Conservation (phyloP, 441 rosid genomes). For the Viola pubescens region DNA sequence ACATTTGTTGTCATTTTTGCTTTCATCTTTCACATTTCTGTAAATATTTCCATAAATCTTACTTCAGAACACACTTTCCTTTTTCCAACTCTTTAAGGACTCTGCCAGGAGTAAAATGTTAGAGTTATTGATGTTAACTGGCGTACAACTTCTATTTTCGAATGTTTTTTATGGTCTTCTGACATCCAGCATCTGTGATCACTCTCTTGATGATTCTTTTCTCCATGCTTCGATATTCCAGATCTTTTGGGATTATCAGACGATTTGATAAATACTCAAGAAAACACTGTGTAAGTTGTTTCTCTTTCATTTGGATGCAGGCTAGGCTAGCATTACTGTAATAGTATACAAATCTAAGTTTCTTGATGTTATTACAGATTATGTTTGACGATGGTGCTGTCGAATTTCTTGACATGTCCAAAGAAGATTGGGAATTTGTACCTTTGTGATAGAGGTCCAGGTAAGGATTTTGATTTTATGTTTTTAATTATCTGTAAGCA, state of each 20-base stretch:
- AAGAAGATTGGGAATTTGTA: conserved; percentile 58
- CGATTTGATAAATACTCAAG: conserved; percentile 52
- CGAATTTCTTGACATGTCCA: conserved; percentile 59
- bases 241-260: conserved; percentile 60
- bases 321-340: conserved; percentile 4
- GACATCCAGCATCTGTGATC: conserved; percentile 1
- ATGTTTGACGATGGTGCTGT: conserved; percentile 64
- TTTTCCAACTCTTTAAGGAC: background rate
- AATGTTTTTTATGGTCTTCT: background rate
- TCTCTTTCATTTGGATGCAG: background rate
- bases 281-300: conserved; percentile 47
- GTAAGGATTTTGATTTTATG: conserved; percentile 5
- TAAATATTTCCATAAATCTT: no score
- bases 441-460: conserved; percentile 11
- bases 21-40: no score
- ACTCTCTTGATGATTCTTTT: conserved; percentile 6
- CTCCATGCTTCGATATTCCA: conserved; percentile 21
- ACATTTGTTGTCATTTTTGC: no score
- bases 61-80: background rate
- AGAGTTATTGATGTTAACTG: background rate
- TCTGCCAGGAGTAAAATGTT: background rate
- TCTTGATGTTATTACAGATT: conserved; percentile 30
- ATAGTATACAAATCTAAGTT: background rate
- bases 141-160: background rate
- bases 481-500: no score